These are phyloP conservation scores for Closterium sp. DNA, from an alignment of 139 green algal genomes.

Conservation along the genomic window DNA sequence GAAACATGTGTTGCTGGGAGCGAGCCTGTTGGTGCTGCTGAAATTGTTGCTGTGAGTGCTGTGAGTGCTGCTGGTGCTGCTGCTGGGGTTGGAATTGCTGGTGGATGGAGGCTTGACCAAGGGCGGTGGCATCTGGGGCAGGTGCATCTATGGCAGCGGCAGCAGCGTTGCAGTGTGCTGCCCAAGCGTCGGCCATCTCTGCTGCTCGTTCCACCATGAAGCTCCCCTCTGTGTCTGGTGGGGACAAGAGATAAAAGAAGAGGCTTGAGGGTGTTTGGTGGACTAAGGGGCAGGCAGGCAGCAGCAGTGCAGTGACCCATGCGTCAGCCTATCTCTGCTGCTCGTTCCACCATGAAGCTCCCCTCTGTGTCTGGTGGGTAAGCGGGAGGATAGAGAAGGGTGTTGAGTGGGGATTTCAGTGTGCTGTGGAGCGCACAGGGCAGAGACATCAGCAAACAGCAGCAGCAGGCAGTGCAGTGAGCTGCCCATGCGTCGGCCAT, in stretches of 20 bases:
- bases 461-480: conserved; percentile 1
- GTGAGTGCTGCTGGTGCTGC: no score
- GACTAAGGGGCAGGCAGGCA: no score
- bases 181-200: conserved; percentile 73
- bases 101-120: neutral
- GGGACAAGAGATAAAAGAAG: no score
- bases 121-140: neutral
- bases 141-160: neutral
- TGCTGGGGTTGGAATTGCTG: no score
- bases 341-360: conserved; percentile 81
- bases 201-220: conserved; percentile 79
- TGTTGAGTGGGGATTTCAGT: no score
- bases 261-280: no score
- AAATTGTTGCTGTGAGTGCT: no score
- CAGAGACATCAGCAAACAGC: no score
- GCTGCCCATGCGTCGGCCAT: conserved; percentile 71
- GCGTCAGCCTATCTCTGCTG: conserved; percentile 74
- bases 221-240: conserved; percentile 80
- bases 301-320: conserved; percentile 16
- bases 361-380: conserved; percentile 81
- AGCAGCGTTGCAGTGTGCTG: neutral
- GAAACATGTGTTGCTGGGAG: neutral
- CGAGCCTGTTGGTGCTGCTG: neutral
- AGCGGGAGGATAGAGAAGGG: no score
- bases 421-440: no score